These are phyloP conservation scores for Parastagonospora avenae DNA, from an alignment of 2,329 filamentous ascomycete species.

Conservation along the genomic window DNA sequence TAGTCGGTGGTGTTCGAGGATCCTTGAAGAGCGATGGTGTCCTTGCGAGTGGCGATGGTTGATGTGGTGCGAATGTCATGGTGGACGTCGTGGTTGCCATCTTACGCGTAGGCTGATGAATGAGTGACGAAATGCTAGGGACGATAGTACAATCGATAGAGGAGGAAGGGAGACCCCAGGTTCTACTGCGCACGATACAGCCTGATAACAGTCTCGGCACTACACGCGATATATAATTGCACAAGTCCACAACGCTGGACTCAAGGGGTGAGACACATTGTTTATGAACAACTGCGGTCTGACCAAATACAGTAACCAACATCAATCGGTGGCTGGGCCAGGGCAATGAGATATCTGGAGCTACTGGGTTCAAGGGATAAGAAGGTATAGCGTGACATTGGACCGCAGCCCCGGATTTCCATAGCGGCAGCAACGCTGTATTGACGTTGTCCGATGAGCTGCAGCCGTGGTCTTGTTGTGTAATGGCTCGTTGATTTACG, in stretches of 20 bases:
- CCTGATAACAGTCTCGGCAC: conserved; percentile 34
- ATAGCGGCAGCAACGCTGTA: conserved; percentile 25
- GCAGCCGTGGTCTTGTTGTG: conserved; percentile 30
- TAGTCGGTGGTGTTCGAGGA: conserved; percentile 31
- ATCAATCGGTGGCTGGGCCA: conserved; percentile 29
- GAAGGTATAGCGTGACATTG: conserved; percentile 33
- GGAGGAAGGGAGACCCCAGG: conserved; percentile 18
- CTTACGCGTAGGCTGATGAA: background rate
- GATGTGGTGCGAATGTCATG: conserved; percentile 24
- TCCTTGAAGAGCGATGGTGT: conserved; percentile 34
- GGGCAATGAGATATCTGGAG: conserved; percentile 22
- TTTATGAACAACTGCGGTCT: conserved; percentile 31
- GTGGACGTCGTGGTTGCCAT: conserved; percentile 22
- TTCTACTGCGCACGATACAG: conserved; percentile 26
- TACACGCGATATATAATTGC: conserved; percentile 40
- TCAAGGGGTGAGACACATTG: conserved; percentile 42
- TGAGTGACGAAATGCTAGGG: conserved; percentile 9
- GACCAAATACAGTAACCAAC: conserved; percentile 18
- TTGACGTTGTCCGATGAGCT: conserved; percentile 27
- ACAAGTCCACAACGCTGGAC: conserved; percentile 30
- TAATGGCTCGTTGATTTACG: conserved; percentile 25
- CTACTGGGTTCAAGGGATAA: conserved; percentile 22
- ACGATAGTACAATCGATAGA: conserved; percentile 15
- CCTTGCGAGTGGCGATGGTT: conserved; percentile 29
- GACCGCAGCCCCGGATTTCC: conserved; percentile 35